Percentiles rank a stretch among this genome's conserved stretches.
These are phyloP conservation scores for Talaromyces nanjingensis DNA, from an alignment of 495 filamentous ascomycete species.

Conservation along the genomic window DNA sequence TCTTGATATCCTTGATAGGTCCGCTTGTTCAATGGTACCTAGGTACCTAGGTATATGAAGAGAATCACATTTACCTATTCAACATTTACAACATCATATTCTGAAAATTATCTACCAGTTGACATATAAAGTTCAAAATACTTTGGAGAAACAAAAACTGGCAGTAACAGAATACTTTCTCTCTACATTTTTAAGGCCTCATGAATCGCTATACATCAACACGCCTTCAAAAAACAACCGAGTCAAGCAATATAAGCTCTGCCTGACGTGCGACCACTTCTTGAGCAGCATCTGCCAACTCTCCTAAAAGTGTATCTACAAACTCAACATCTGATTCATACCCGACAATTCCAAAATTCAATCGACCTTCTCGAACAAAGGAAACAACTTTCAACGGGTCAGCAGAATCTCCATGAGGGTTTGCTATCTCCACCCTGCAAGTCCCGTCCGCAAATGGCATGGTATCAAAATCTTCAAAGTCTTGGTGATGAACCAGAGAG, in stretches of 20 bases:
- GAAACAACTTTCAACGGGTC: constrained; percentile 34
- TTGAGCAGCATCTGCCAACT: constrained; percentile 21
- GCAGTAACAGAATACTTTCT: too few relatives aligned
- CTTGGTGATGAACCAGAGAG: constrained; percentile 31
- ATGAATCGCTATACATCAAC: too few relatives aligned
- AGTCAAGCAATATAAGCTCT: constrained; percentile 10
- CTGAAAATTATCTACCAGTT: too few relatives aligned
- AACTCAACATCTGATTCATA: constrained; percentile 22
- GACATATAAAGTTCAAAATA: too few relatives aligned
- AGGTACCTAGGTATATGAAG: too few relatives aligned
- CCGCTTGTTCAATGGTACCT: too few relatives aligned
- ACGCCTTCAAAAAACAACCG: too few relatives aligned
- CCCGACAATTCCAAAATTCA: constrained; percentile 32
- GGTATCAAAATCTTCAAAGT: constrained; percentile 24
- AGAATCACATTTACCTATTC: too few relatives aligned
- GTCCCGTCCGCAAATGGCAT: constrained; percentile 30
- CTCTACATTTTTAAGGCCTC: too few relatives aligned
- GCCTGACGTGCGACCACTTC: constrained; percentile 14
- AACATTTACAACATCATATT: too few relatives aligned
- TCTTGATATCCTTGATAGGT: too few relatives aligned
- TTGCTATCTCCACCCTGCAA: constrained; percentile 30
- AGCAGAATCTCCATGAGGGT: constrained; percentile 31
- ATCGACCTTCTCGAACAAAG: constrained; percentile 21
- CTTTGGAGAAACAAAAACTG: too few relatives aligned
- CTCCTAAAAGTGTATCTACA: constrained; percentile 20